Evolutionary conservation across 139 green algal species (phyloP).

Genomic region (Chlamydomonas urium): DNA sequence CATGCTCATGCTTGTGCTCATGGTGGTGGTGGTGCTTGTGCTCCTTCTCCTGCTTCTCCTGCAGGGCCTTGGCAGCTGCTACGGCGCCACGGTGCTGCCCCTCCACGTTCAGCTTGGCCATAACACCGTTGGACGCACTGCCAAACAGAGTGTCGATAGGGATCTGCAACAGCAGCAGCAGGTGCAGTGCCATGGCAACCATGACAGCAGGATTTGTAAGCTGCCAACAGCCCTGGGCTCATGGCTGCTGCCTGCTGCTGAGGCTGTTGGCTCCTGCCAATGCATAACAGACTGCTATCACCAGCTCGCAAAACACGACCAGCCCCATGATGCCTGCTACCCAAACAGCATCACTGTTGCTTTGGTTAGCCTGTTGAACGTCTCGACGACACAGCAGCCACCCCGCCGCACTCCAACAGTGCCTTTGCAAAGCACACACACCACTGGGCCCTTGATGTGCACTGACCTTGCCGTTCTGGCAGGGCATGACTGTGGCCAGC

Average conservation of each 20-base stretch:
- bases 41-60: neutral
- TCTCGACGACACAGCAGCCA: neutral
- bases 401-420: neutral
- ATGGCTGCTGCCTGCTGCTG: too few relatives aligned
- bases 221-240: too few relatives aligned
- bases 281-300: too few relatives aligned
- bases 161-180: conserved; percentile 30
- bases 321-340: too few relatives aligned
- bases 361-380: neutral
- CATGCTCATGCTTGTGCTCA: conserved; percentile 24
- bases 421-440: neutral
- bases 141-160: conserved; percentile 71
- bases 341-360: too few relatives aligned
- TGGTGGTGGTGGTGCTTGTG: conserved; percentile 20
- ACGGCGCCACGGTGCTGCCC: conserved; percentile 81
- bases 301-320: too few relatives aligned
- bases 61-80: conserved; percentile 44
- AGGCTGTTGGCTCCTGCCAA: too few relatives aligned
- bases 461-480: conserved; percentile 56
- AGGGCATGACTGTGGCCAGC: conserved; percentile 67
- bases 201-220: too few relatives aligned
- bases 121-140: conserved; percentile 31
- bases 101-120: conserved; percentile 81
- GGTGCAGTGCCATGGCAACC: neutral
- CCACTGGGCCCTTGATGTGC: too few relatives aligned